These are phyloP conservation scores for Drosera spatulata DNA, from an alignment of 179 eudicot species.

Conservation along the genomic window DNA sequence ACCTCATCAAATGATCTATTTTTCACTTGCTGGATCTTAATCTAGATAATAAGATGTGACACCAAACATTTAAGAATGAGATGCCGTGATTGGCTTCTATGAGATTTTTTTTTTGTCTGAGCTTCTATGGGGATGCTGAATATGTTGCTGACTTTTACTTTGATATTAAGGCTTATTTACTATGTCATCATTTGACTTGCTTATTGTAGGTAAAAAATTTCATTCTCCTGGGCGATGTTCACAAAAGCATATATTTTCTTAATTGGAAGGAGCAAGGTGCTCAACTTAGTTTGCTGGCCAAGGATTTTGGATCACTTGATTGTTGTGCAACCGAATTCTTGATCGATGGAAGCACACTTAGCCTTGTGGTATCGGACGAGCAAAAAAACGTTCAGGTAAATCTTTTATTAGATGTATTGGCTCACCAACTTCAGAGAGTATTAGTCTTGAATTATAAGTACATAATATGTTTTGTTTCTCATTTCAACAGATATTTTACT, in stretches of 20 bases:
- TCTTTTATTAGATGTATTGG: not conserved
- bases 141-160: too few species aligned
- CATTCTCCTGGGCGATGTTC: conserved; percentile 89
- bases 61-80: too few species aligned
- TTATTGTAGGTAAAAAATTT: conserved; percentile 82
- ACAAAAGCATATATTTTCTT: conserved; percentile 87
- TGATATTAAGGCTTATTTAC: not conserved
- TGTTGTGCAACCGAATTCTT: conserved; percentile 92
- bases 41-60: too few species aligned
- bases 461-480: conserved; percentile 4
- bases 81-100: too few species aligned
- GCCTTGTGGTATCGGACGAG: conserved; percentile 88
- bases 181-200: not conserved
- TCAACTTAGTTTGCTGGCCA: conserved; percentile 82
- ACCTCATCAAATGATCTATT: too few species aligned
- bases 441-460: not conserved
- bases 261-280: conserved; percentile 98
- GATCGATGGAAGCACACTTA: conserved; percentile 96
- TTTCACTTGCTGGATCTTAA: too few species aligned
- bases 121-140: too few species aligned
- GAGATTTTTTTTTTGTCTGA: too few species aligned
- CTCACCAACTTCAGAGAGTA: too few species aligned
- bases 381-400: conserved; percentile 90
- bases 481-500: conserved; percentile 63
- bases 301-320: conserved; percentile 93